Evolutionary conservation across 208 protist genomes (phyloP), one percentile per base, ranked within the genome.

Genomic region (Porcisia deanei): DNA sequence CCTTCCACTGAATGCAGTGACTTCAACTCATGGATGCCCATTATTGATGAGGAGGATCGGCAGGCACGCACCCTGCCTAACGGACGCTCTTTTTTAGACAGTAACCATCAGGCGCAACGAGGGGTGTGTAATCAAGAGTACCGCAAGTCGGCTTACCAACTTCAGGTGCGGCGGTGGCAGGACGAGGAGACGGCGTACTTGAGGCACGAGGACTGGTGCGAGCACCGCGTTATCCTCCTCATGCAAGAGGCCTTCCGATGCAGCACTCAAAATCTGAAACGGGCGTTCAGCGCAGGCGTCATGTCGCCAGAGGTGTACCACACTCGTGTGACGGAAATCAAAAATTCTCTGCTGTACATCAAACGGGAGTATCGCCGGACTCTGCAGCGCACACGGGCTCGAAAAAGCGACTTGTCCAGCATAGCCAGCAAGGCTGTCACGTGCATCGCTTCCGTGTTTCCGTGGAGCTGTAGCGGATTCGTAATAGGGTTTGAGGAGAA

Each of bases 361-460:
- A 90, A 90, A 71, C 49, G 14, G 14, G 83, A 90, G 75, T 90
- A 84, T 57, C 76, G 86, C 37, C 77, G 84, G 41, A 86, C 86
- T 37, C 78, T 90, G 8, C 49, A 79, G 45, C 79, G 82, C 9
- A 82, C 61, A 18, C 53, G 55, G 2, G 78, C 86, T 57, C 74
- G 81, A 20, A 59, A 73, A 49, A 67, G 65, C n/a, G 78, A 80
- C 76, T 30, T 81, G 37, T 9, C 65, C 25, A 53, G 69, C 52
- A 76, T 90, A 22, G 82, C 86, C 2, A 73, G 73, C 65, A 85
- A 85, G 59, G 86, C 86, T 7, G 80, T 90, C 22, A 80, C 79
- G 18, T 83, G 83, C 64, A 54, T 90, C 16, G 82, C 83, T 57
- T 83, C 79, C 39, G 80, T 90, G 16, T 88, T 80, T 55, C 86